Evolutionary conservation across 192 early-diverging fungal genomes (phyloP), one percentile per base, ranked within the genome.

Genomic region (Gigaspora rosea): DNA sequence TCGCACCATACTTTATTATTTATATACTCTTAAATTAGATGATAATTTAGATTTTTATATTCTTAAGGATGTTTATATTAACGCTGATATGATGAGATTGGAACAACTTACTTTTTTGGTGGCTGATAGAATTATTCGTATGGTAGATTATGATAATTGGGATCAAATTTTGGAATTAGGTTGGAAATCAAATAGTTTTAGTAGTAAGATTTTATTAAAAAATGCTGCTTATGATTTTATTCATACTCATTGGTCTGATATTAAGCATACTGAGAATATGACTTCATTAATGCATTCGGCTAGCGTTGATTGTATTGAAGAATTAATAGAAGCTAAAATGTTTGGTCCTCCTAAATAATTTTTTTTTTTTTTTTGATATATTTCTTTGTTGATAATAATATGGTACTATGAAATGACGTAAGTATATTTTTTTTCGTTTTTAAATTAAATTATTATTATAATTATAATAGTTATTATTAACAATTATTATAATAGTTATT

Each of bases 1-100:
- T 67, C 47, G 46, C 2, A 12, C 27, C 8, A 46, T 76, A 5
- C 6, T 76, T 9, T 76, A 67, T 67, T 56, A 76, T 76, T 46
- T 76, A 27, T 76, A 76, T 41, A 67, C 75, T 20, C n/a, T 27
- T 16, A 64, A 56, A 57, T 20, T 76, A 36, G 33, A 61, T n/a
- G 64, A 54, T 54, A 36, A 41, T 50, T 76, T 76, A 16, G 15
- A 36, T 35, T 59, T 67, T 54, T 63, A 66, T n/a, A 8, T 51
- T 3, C 20, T 76, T 35, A 52, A 27, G 15, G 75, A 76, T 63
- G 15, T 76, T 76, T 76, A 76, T 54, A 8, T 36, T 13, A 49
- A 76, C 11, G 62, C 75, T 67, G 50, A 51, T 51, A 76, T 76
- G 64, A 32, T 61, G 41, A 41, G 41, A 56, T 56, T 76, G 54